Evolutionary conservation across 2,329 filamentous ascomycete genomes (phyloP).

Genomic region (Stachybotrys elegans): DNA sequence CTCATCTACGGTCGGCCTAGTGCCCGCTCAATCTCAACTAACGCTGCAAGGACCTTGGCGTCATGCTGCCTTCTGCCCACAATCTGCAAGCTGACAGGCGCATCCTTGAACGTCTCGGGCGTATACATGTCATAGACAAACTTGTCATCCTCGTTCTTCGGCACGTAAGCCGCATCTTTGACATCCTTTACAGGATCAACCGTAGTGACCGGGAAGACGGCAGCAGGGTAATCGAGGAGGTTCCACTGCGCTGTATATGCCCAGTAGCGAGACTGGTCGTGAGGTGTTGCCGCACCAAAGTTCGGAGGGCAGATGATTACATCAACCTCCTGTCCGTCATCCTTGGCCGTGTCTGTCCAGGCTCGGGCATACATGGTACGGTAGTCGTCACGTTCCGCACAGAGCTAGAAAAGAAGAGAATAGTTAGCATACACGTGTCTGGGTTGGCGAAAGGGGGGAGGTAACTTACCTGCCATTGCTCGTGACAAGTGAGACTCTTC

Average conservation of each 20-base stretch:
- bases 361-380: slow-evolving; percentile 28
- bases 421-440: not conserved
- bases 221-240: slow-evolving; percentile 56
- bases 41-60: slow-evolving; percentile 5
- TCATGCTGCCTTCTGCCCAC: slow-evolving; percentile 5
- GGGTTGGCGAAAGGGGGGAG: not conserved
- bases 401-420: slow-evolving; percentile 17
- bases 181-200: slow-evolving; percentile 9
- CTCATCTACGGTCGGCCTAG: slow-evolving; percentile 4
- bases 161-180: slow-evolving; percentile 6
- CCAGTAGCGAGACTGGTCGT: slow-evolving; percentile 42
- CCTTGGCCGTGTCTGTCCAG: slow-evolving; percentile 29
- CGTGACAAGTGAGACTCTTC: slow-evolving; percentile 30
- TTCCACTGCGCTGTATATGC: slow-evolving; percentile 62
- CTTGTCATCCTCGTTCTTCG: slow-evolving; percentile 2
- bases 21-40: slow-evolving; percentile 7
- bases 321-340: slow-evolving; percentile 38
- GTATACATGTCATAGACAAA: slow-evolving; percentile 4
- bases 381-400: slow-evolving; percentile 32
- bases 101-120: not conserved
- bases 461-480: slow-evolving; percentile 32
- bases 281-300: slow-evolving; percentile 3
- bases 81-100: slow-evolving; percentile 6
- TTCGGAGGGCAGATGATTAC: slow-evolving; percentile 6
- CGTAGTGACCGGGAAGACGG: slow-evolving; percentile 48